A percentile compares a stretch with the other conserved stretches of the same genome.
Conservation (phyloP, 805 yeast species). For the Teunomyces gatunensis region DNA sequence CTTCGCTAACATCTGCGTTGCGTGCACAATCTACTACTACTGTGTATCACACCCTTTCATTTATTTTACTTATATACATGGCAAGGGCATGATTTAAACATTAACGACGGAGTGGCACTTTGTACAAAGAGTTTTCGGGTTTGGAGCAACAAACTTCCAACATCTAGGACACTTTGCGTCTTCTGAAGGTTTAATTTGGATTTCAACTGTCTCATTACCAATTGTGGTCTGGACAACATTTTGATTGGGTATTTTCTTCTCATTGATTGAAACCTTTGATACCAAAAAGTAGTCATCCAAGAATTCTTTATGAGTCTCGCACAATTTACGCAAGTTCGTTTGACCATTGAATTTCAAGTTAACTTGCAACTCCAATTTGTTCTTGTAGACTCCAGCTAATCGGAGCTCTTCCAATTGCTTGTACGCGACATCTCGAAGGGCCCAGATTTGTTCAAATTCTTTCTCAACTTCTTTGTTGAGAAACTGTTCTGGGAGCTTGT, state of each 20-base stretch:
- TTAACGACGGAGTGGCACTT: conserved; percentile 57
- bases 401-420: conserved; percentile 57
- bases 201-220: conserved; percentile 21
- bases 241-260: background rate
- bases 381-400: conserved; percentile 48
- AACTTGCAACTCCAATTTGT: conserved; percentile 48
- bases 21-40: background rate
- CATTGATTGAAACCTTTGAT: conserved; percentile 50
- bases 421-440: conserved; percentile 48
- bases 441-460: conserved; percentile 47
- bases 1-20: background rate
- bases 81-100: conserved; percentile 14
- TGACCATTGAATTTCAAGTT: conserved; percentile 10
- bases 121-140: conserved; percentile 55
- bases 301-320: conserved; percentile 20
- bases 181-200: conserved; percentile 44
- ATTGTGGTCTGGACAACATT: background rate
- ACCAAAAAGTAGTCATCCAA: conserved; percentile 56
- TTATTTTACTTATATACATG: background rate
- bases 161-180: conserved; percentile 85
- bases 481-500: conserved; percentile 32
- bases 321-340: conserved; percentile 7
- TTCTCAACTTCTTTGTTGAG: conserved; percentile 31
- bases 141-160: conserved; percentile 71
- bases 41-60: background rate